Percentiles rank a stretch among this genome's conserved stretches.
Evolutionary conservation across 441 rosid species (phyloP).

Genomic region (Mallotus japonicus): DNA sequence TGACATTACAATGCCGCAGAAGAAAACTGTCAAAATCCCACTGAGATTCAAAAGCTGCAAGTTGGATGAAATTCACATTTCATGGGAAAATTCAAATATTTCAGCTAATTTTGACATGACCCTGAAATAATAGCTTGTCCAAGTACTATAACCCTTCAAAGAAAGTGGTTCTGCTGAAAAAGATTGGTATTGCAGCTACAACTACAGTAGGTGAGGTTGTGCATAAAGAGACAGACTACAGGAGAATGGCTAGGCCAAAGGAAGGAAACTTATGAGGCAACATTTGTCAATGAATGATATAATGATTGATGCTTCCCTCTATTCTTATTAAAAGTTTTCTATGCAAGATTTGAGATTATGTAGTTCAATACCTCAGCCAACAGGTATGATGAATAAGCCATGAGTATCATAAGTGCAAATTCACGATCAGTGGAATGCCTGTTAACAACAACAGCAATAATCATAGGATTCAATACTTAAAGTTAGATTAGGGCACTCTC

Average conservation of each 20-base stretch:
- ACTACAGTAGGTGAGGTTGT: not conserved
- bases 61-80: constrained; percentile 5
- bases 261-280: not conserved
- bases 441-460: constrained; percentile 19
- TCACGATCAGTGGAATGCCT: constrained; percentile 84
- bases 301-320: not conserved
- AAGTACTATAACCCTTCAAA: not conserved
- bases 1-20: constrained; percentile 67
- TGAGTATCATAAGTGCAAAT: constrained; percentile 62
- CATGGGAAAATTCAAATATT: not conserved
- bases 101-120: not conserved
- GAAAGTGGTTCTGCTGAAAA: not conserved
- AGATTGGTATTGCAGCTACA: not conserved
- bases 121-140: not conserved
- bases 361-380: constrained; percentile 58
- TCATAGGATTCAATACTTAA: constrained; percentile 14
- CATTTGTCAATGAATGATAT: not conserved
- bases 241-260: not conserved
- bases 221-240: not conserved
- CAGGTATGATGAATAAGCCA: constrained; percentile 72
- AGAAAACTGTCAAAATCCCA: constrained; percentile 65
- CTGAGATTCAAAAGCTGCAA: constrained; percentile 58
- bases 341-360: not conserved
- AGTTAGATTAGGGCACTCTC: not conserved
- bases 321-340: not conserved